Base-by-base conservation (phyloP, 2,329 filamentous ascomycete genomes). In the Aureobasidium sp. region DNA sequence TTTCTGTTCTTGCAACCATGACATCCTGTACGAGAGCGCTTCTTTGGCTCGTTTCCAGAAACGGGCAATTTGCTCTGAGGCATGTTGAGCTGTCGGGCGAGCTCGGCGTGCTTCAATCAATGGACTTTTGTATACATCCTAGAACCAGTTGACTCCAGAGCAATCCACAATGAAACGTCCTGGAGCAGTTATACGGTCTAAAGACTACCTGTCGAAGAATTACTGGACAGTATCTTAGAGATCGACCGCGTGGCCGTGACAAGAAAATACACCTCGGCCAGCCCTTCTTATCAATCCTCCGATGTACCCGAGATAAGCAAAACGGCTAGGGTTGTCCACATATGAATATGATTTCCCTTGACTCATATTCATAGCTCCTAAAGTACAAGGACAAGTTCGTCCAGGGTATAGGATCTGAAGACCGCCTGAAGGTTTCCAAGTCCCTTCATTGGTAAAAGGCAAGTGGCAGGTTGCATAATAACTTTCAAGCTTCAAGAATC, bases 1-100 rank as follows among this genome's bases (percentile, higher is more conserved):
- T 89, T 93, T 64, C 88, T 83, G 66, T 83, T 82, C 77, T 92
- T 92, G 77, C 89, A 92, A 13, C 87, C 88, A 86, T 86, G 88
- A 72, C 86, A 89, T 52, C 86, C 86, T 68, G 85, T 87, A 51
- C 86, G 82, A 67, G 84, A 87, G 69, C 86, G 79, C 68, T 79
- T 83, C 75, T 88, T 89, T 7, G 85, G 84, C 73, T 87, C 84
- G 12, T 26, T 60, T 46, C 36, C 37, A 61, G 83, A 83, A 63
- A 83, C 82, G 64, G 82, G 79, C 72, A 83, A 84, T 78, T 86
- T 86, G 52, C 84, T 84, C 68, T 86, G 82, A 71, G 86, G 86
- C 86, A 88, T 87, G 36, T 23, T 42, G 46, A 32, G 46, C 42
- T 59, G 29, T 58, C 15, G n/a, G 12, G 32, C 20, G 37, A n/a